A percentile compares a stretch with the other conserved stretches of the same genome.
phyloP scores from a whole-genome alignment of 1,284 basidiomycete species.

The Xerocomus tenax region DNA sequence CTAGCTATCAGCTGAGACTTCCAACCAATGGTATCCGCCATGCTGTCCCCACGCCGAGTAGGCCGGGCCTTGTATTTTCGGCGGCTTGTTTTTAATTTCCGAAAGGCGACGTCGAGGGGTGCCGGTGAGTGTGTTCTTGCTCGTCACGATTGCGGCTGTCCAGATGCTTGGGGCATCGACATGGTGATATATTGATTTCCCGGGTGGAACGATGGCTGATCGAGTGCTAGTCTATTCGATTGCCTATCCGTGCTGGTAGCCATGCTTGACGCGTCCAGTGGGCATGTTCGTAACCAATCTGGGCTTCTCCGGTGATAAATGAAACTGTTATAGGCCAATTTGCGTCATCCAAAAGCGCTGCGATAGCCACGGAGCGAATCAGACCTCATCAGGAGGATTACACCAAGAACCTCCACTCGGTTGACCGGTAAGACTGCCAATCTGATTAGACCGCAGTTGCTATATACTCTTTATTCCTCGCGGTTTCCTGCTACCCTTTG shows the following conservation, averaged over 20 bases:
- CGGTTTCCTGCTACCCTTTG: no score
- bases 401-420: slow-evolving; percentile 13
- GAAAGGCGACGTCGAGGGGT: slow-evolving; percentile 4
- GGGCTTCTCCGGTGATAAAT: slow-evolving; percentile 26
- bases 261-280: not conserved
- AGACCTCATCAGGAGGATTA: slow-evolving; percentile 23
- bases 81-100: slow-evolving; percentile 27
- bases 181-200: no score
- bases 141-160: slow-evolving; percentile 12
- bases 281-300: slow-evolving; percentile 13
- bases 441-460: no score
- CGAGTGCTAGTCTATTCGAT: slow-evolving; percentile 10
- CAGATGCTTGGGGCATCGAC: no score
- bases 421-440: not conserved
- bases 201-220: no score
- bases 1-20: no score
- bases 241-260: slow-evolving; percentile 10
- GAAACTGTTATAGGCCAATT: slow-evolving; percentile 21
- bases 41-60: no score
- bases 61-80: not conserved
- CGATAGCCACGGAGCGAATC: slow-evolving; percentile 21
- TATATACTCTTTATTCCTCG: not conserved
- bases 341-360: slow-evolving; percentile 16
- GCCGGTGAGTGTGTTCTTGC: not conserved
- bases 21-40: no score